phyloP scores from a whole-genome alignment of 345 rosid genomes.

The Salix udensis region DNA sequence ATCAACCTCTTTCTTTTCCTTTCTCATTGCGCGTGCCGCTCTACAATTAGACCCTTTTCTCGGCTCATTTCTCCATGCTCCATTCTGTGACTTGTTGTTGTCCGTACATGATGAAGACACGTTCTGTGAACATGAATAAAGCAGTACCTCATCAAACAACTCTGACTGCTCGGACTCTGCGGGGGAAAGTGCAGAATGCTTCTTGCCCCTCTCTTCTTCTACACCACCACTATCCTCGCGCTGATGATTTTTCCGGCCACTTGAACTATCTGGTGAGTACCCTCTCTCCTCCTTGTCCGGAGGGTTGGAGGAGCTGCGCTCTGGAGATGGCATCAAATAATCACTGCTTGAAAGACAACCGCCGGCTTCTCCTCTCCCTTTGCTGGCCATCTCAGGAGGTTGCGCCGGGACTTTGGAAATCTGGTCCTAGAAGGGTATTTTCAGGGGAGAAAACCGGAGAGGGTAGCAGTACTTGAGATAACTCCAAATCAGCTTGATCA shows the following conservation, averaged over 20 bases:
- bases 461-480: background rate
- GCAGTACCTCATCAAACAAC: constrained; percentile 50
- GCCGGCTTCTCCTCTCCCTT: background rate
- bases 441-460: background rate
- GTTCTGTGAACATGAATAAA: constrained; percentile 19
- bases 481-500: background rate
- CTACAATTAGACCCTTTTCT: constrained; percentile 29
- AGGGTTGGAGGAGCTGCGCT: background rate
- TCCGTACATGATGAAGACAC: constrained; percentile 19
- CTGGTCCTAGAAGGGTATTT: background rate
- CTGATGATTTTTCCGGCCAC: constrained; percentile 45
- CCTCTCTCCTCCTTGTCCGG: background rate
- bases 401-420: background rate
- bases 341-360: background rate
- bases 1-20: constrained; percentile 41
- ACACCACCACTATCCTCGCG: constrained; percentile 12
- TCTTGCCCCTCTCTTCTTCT: constrained; percentile 45
- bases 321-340: background rate
- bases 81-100: constrained; percentile 29
- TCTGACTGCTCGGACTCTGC: constrained; percentile 38
- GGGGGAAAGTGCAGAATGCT: constrained; percentile 41
- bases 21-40: constrained; percentile 39
- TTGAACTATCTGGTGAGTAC: constrained; percentile 9
- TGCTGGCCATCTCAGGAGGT: background rate
- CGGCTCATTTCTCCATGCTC: constrained; percentile 22